Conservation (phyloP, 2,329 filamentous ascomycete genomes). For the Trichoderma atrobrunneum region DNA sequence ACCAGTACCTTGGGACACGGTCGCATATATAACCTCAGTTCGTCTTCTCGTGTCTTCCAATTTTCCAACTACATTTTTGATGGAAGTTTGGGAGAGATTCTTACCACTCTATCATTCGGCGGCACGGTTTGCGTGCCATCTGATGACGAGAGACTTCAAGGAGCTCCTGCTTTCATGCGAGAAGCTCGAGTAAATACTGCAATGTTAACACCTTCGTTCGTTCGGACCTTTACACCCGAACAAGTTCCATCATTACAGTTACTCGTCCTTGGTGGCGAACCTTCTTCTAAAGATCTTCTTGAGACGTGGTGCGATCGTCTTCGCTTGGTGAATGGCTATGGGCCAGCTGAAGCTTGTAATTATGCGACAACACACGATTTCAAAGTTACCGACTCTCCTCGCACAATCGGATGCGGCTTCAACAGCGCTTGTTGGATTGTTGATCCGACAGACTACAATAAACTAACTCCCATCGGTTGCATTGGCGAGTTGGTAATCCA, state of each 20-base stretch:
- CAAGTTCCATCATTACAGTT: conserved; percentile 19
- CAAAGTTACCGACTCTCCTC: background rate
- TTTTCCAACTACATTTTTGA: conserved; percentile 53
- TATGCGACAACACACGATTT: conserved; percentile 17
- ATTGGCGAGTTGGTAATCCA: conserved; percentile 26
- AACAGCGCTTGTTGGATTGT: conserved; percentile 25
- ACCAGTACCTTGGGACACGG: conserved; percentile 50
- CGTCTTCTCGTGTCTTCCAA: conserved; percentile 50
- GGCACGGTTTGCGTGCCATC: conserved; percentile 26
- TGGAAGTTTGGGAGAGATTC: conserved; percentile 36
- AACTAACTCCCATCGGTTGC: conserved; percentile 23
- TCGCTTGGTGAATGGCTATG: conserved; percentile 22
- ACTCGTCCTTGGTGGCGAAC: conserved; percentile 21
- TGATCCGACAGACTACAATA: conserved; percentile 20
- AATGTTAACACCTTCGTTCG: conserved; percentile 24
- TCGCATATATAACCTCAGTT: conserved; percentile 44
- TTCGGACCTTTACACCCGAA: conserved; percentile 20
- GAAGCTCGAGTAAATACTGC: conserved; percentile 15
- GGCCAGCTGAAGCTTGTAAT: conserved; percentile 23
- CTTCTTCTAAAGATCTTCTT: conserved; percentile 9
- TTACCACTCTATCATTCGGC: conserved; percentile 24
- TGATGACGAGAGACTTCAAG: conserved; percentile 21
- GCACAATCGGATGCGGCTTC: conserved; percentile 18
- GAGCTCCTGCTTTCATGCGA: conserved; percentile 13
- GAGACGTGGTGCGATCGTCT: conserved; percentile 22